phyloP scores from a whole-genome alignment of 2,329 filamentous ascomycete genomes.

The Phaeosphaeria sp. region DNA sequence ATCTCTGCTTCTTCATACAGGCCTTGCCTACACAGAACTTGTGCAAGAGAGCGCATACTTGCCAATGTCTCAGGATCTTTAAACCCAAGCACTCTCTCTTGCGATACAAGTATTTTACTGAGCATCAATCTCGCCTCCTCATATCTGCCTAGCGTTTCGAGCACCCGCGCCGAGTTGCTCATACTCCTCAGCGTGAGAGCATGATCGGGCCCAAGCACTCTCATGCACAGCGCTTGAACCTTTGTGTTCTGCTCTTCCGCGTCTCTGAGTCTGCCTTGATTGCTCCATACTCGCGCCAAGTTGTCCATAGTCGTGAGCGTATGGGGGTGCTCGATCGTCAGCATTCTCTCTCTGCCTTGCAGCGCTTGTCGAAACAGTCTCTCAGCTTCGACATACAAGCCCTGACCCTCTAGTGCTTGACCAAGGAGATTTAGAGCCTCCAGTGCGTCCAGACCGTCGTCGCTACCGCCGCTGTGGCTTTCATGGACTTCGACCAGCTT shows the following conservation, averaged over 20 bases:
- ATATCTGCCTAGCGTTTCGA: neutral
- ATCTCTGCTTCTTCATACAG: too few species aligned
- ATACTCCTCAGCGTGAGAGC: neutral
- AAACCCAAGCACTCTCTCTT: too few species aligned
- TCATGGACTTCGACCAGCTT: too few species aligned
- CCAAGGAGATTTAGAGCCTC: conserved; percentile 18
- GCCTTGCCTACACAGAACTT: too few species aligned
- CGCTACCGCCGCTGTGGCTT: neutral
- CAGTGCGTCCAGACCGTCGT: conserved; percentile 9
- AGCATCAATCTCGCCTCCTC: too few species aligned
- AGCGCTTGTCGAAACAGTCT: conserved; percentile 2
- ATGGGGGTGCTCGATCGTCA: neutral
- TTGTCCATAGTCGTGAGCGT: neutral
- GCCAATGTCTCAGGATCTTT: too few species aligned
- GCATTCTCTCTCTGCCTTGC: neutral
- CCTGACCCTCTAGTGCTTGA: conserved; percentile 12
- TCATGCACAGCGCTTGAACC: neutral
- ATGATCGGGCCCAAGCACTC: conserved; percentile 1
- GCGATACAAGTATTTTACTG: too few species aligned
- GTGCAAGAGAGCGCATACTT: too few species aligned
- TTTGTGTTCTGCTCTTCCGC: neutral
- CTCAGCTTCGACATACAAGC: conserved; percentile 17
- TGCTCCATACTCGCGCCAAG: neutral
- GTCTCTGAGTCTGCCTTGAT: neutral
- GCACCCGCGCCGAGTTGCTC: neutral